Evolutionary conservation across 106 monocot species (phyloP).

Genomic region (Dendrobium chrysotoxum): DNA sequence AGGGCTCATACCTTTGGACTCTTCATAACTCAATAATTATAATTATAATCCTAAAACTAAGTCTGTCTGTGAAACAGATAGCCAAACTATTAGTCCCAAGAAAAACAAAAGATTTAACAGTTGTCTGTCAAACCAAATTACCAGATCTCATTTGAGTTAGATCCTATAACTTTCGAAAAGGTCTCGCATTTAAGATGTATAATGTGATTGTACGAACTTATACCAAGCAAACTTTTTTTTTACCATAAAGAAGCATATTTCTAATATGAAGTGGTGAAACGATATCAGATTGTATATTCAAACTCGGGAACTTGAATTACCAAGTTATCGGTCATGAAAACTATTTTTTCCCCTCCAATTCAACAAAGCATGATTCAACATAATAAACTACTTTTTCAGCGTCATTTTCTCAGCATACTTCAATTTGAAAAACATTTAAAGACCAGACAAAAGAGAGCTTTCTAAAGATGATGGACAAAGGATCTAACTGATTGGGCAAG

Average conservation of each 20-base stretch:
- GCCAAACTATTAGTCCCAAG: too few species aligned
- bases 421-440: not conserved
- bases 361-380: not conserved
- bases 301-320: not conserved
- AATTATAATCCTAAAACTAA: too few species aligned
- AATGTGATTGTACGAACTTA: not conserved
- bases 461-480: not conserved
- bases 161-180: not conserved
- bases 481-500: conserved; percentile 84
- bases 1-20: too few species aligned
- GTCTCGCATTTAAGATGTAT: not conserved
- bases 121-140: too few species aligned
- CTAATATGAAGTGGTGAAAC: not conserved
- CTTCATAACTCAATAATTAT: too few species aligned
- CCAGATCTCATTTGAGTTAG: too few species aligned
- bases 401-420: not conserved
- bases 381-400: not conserved
- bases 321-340: not conserved
- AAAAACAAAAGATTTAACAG: too few species aligned
- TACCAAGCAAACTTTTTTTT: not conserved
- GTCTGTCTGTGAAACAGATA: too few species aligned
- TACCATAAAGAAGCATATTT: not conserved
- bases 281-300: not conserved
- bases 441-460: not conserved
- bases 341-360: not conserved